Conservation (phyloP, 2,329 filamentous ascomycete genomes). For the Orbilia quercus region DNA sequence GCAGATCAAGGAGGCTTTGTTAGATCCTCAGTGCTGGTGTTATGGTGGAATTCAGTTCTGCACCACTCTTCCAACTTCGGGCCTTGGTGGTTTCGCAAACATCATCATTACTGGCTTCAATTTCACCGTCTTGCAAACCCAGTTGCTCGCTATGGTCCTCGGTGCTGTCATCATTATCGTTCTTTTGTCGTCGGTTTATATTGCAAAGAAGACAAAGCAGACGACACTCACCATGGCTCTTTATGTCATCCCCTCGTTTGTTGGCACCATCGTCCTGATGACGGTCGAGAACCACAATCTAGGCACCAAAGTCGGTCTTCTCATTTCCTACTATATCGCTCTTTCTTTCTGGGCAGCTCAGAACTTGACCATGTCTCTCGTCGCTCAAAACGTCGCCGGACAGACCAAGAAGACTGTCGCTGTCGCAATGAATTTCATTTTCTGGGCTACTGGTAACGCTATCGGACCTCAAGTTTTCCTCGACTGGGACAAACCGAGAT, state of each 20-base stretch:
- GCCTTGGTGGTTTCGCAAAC: constrained; percentile 77
- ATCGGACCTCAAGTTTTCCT: constrained; percentile 75
- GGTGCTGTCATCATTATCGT: constrained; percentile 79
- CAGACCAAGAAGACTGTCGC: constrained; percentile 78
- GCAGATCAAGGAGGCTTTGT: constrained; percentile 70
- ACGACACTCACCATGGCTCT: constrained; percentile 75
- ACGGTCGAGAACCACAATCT: constrained; percentile 71
- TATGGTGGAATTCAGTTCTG: constrained; percentile 75
- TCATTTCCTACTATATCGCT: constrained; percentile 80
- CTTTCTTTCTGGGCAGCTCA: constrained; percentile 80
- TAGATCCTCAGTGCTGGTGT: constrained; percentile 74
- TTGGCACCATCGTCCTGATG: constrained; percentile 79
- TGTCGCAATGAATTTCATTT: constrained; percentile 76
- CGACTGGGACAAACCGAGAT: constrained; percentile 71
- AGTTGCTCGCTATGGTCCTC: constrained; percentile 79
- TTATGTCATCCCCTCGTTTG: constrained; percentile 75
- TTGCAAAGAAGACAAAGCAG: constrained; percentile 76
- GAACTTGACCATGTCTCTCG: constrained; percentile 74
- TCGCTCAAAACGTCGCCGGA: constrained; percentile 76
- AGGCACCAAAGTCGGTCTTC: constrained; percentile 73
- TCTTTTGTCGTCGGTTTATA: constrained; percentile 73
- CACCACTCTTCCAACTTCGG: constrained; percentile 78
- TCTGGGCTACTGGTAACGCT: constrained; percentile 76
- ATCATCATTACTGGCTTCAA: constrained; percentile 78
- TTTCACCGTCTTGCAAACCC: constrained; percentile 75